phyloP scores from a whole-genome alignment of 345 rosid genomes.

The Cardamine resedifolia region DNA sequence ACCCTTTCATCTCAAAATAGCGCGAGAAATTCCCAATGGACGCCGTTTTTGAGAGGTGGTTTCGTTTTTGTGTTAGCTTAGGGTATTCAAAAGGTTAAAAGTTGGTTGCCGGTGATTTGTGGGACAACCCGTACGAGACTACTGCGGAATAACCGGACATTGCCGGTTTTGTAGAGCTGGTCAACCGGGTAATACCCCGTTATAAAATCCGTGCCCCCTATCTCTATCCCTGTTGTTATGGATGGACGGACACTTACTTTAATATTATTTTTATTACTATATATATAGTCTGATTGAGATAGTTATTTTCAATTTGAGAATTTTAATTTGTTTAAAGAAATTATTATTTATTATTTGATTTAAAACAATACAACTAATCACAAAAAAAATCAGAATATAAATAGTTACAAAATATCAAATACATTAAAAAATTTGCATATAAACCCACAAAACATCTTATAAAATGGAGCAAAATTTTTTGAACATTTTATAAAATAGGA shows the following conservation, averaged over 20 bases:
- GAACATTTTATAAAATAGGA: no score
- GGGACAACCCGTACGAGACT: conserved; percentile 38
- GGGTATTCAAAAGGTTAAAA: conserved; percentile 1
- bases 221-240: conserved; percentile 14
- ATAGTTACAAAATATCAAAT: no score
- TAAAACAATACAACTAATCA: no score
- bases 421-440: no score
- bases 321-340: no score
- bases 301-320: no score
- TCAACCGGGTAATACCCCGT: conserved; percentile 35
- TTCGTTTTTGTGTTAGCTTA: conserved; percentile 10
- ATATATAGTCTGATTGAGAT: conserved; percentile 18
- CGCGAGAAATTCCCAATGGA: not conserved
- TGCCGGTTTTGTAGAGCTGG: conserved; percentile 38
- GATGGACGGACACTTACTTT: not conserved
- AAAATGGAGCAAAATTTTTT: no score
- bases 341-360: no score
- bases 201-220: conserved; percentile 31
- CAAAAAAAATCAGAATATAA: no score
- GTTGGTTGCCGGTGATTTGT: conserved; percentile 46
- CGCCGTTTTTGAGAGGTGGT: conserved; percentile 21
- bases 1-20: conserved; percentile 1
- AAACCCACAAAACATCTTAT: no score
- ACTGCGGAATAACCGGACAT: conserved; percentile 46
- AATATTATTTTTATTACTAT: not conserved